These are phyloP conservation scores for Citrus hindsii DNA, from an alignment of 345 rosid genomes.

Conservation along the genomic window DNA sequence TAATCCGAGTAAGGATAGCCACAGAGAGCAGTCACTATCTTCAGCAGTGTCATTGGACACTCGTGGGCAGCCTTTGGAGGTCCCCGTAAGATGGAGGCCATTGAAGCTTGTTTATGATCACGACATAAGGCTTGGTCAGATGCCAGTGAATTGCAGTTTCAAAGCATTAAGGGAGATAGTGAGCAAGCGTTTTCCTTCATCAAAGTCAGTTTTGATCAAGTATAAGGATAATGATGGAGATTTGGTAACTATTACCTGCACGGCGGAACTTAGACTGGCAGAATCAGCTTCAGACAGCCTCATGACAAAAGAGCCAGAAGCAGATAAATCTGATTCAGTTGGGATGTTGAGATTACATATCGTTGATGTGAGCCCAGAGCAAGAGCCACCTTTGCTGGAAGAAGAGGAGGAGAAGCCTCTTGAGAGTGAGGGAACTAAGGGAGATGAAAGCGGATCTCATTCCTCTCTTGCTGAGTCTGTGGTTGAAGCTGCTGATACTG, in stretches of 20 bases:
- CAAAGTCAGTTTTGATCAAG: slow-evolving; percentile 82
- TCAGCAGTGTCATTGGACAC: slow-evolving; percentile 17
- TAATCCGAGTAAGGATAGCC: slow-evolving; percentile 23
- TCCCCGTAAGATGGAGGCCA: slow-evolving; percentile 52
- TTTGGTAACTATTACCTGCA: slow-evolving; percentile 80
- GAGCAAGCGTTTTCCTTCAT: slow-evolving; percentile 71
- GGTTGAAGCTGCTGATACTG: slow-evolving; percentile 45
- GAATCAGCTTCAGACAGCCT: slow-evolving; percentile 60
- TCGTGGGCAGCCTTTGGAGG: slow-evolving; percentile 31
- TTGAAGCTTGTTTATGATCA: slow-evolving; percentile 91
- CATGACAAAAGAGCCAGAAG: slow-evolving; percentile 53
- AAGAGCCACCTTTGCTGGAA: slow-evolving; percentile 70
- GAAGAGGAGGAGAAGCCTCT: slow-evolving; percentile 76
- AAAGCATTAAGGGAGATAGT: slow-evolving; percentile 78
- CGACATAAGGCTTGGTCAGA: slow-evolving; percentile 81
- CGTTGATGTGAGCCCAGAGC: slow-evolving; percentile 91
- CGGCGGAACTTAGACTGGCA: slow-evolving; percentile 74
- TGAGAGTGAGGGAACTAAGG: slow-evolving; percentile 52
- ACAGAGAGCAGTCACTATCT: slow-evolving; percentile 28
- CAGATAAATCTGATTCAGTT: slow-evolving; percentile 41
- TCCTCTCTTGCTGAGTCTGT: slow-evolving; percentile 51
- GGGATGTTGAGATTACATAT: slow-evolving; percentile 87
- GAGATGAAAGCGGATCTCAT: slow-evolving; percentile 47
- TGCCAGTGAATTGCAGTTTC: slow-evolving; percentile 83
- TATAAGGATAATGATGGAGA: slow-evolving; percentile 91